Conservation (phyloP, 2,329 filamentous ascomycete species). For the Teratosphaeria destructans region DNA sequence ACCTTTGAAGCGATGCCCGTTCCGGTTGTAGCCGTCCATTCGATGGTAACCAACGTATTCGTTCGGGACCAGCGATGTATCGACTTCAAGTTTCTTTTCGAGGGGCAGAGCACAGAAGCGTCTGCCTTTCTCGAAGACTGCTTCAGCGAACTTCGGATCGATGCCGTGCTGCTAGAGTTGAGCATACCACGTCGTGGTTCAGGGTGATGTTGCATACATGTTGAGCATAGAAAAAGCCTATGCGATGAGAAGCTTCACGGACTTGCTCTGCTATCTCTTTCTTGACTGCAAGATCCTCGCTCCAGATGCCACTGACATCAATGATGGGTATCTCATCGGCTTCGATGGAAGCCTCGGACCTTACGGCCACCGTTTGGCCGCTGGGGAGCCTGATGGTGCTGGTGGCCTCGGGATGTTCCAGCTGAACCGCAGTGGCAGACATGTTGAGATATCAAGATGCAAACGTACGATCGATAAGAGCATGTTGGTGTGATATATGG, state of each 20-base stretch:
- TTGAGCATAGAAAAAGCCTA: constrained; percentile 32
- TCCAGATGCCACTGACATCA: constrained; percentile 2
- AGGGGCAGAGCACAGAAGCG: constrained; percentile 35
- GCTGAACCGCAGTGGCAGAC: not conserved
- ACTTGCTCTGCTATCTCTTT: constrained; percentile 22
- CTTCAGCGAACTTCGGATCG: constrained; percentile 21
- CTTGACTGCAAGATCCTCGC: not conserved
- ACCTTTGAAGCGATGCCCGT: constrained; percentile 39
- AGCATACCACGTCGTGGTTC: not conserved
- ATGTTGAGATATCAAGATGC: not conserved
- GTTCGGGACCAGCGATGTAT: constrained; percentile 29
- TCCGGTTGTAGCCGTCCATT: constrained; percentile 35
- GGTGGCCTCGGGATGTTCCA: not conserved
- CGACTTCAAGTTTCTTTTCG: constrained; percentile 39
- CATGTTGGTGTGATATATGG: not conserved
- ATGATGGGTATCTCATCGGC: constrained; percentile 4
- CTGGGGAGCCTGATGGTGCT: not conserved
- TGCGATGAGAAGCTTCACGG: constrained; percentile 30
- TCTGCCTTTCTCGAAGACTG: constrained; percentile 29
- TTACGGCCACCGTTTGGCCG: not conserved
- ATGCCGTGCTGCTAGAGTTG: constrained; percentile 29
- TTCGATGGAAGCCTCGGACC: constrained; percentile 1
- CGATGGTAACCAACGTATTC: constrained; percentile 29
- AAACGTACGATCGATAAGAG: not conserved
- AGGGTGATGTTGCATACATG: not conserved